Evolutionary conservation across 495 filamentous ascomycete species (phyloP).

Genomic region (Usnea hakonensis): DNA sequence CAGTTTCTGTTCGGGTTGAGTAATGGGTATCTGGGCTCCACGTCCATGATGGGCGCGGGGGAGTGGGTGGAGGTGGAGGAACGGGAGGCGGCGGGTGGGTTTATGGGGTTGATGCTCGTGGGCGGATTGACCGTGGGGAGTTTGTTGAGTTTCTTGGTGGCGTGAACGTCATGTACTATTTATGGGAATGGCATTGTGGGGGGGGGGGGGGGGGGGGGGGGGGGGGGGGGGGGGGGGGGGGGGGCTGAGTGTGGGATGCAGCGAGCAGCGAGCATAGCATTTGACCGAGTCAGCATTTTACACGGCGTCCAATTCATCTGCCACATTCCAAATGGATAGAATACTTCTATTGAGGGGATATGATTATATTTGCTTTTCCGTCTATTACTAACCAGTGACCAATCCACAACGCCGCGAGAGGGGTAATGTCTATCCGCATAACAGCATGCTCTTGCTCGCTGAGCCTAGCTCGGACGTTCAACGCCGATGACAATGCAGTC

Average conservation of each 20-base stretch:
- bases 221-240: neutral
- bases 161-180: constrained; percentile 19
- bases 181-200: too few species aligned
- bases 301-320: neutral
- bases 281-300: neutral
- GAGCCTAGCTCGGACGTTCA: neutral
- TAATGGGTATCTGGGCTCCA: constrained; percentile 78
- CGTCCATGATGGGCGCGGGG: constrained; percentile 83
- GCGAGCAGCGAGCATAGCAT: neutral
- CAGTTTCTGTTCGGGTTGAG: constrained; percentile 75
- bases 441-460: neutral
- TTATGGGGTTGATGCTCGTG: constrained; percentile 87
- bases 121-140: constrained; percentile 77
- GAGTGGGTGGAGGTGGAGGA: constrained; percentile 72
- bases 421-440: constrained; percentile 2
- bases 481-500: constrained; percentile 8
- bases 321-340: neutral
- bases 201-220: too few species aligned
- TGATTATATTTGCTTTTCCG: neutral
- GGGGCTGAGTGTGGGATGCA: neutral
- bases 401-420: constrained; percentile 10
- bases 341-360: neutral
- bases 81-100: constrained; percentile 80
- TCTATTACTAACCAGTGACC: neutral
- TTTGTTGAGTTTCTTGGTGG: constrained; percentile 74